phyloP scores from a whole-genome alignment of 2,329 filamentous ascomycete species.

The Exserohilum rostratum region DNA sequence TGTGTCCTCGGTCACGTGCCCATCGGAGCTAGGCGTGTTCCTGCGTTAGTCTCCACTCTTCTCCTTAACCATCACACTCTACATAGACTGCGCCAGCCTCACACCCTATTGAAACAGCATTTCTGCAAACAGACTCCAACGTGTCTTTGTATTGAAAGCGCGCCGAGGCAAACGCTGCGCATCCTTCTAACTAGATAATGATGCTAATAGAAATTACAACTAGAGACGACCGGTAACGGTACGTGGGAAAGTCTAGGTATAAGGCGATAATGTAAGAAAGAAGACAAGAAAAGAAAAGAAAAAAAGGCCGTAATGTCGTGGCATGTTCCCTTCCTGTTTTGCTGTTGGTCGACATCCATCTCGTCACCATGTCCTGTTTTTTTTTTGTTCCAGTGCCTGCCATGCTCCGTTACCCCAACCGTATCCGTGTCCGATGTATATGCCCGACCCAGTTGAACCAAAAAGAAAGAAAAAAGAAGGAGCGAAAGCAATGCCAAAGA shows the following conservation, averaged over 20 bases:
- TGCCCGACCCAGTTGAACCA: neutral
- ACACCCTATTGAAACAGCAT: too few relatives aligned
- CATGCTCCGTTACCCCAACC: neutral
- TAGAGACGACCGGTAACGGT: neutral
- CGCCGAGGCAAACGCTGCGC: neutral
- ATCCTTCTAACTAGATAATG: neutral
- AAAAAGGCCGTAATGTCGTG: neutral
- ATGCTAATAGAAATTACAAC: slow-evolving; percentile 10
- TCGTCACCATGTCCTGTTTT: neutral
- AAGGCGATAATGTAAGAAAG: neutral
- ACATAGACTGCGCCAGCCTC: too few relatives aligned
- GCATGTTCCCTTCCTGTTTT: neutral
- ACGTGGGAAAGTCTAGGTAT: neutral
- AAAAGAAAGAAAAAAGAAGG: neutral
- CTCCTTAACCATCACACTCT: too few relatives aligned
- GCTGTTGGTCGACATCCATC: neutral
- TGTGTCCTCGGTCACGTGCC: too few relatives aligned
- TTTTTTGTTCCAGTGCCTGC: neutral
- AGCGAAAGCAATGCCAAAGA: too few relatives aligned
- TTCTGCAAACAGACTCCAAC: neutral
- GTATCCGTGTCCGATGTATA: neutral
- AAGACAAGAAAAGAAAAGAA: neutral
- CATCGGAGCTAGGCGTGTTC: too few relatives aligned
- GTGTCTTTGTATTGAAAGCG: neutral
- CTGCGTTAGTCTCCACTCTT: too few relatives aligned